These are phyloP conservation scores for Uronychia setigera DNA, from an alignment of 73 alveolate species.

Conservation along the genomic window DNA sequence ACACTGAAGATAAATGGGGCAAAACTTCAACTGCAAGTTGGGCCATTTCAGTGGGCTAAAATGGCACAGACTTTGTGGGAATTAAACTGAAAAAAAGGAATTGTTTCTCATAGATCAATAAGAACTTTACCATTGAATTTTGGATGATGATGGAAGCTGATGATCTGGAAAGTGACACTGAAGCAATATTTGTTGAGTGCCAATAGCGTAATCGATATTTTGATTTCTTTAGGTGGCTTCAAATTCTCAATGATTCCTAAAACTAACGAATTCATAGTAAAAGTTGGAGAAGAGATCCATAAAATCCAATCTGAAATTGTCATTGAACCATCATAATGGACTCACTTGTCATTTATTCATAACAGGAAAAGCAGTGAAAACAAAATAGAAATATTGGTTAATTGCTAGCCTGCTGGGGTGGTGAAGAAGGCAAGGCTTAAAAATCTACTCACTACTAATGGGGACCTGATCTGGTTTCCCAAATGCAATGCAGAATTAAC, in stretches of 20 bases:
- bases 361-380: background rate
- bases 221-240: too few relatives aligned
- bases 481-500: constrained; percentile 2
- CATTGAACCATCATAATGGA: too few relatives aligned
- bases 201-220: too few relatives aligned
- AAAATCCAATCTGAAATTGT: too few relatives aligned
- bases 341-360: background rate
- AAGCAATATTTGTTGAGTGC: too few relatives aligned
- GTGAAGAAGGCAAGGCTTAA: background rate
- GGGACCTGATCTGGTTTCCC: background rate
- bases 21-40: background rate
- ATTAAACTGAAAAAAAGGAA: background rate
- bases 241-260: too few relatives aligned
- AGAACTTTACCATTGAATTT: background rate
- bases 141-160: too few relatives aligned
- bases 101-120: background rate
- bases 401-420: background rate
- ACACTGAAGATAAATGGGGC: background rate
- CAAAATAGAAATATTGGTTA: background rate
- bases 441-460: background rate
- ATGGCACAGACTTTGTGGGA: background rate
- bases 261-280: background rate
- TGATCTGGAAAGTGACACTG: too few relatives aligned
- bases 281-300: background rate
- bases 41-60: background rate